Evolutionary conservation across 768 basidiomycete species (phyloP).

Genomic region (Phaeotremella fagi): DNA sequence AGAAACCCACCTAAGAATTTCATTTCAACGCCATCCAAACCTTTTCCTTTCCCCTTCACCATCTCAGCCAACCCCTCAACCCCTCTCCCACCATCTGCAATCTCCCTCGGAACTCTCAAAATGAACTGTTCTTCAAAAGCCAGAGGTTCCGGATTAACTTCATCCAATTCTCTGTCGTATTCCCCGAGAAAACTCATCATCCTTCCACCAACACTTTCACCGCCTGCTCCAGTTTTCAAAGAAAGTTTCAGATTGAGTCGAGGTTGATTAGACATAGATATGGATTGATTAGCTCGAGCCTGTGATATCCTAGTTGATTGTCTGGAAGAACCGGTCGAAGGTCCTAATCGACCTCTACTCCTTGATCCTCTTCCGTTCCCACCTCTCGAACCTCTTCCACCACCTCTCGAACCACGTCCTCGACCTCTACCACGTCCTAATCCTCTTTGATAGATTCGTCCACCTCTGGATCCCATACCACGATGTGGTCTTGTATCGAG

Average conservation of each 20-base stretch:
- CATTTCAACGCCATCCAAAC: conserved; percentile 85
- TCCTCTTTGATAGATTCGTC: conserved; percentile 6
- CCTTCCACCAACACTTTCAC: conserved; percentile 14
- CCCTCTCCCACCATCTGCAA: conserved; percentile 37
- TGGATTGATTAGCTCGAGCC: conserved; percentile 4
- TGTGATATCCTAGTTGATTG: conserved; percentile 19
- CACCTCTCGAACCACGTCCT: neutral
- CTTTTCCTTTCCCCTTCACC: conserved; percentile 66
- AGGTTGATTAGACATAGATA: neutral
- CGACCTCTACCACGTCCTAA: conserved; percentile 16
- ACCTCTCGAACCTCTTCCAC: neutral
- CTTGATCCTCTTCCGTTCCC: conserved; percentile 6
- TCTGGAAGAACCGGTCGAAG: neutral
- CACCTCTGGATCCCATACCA: conserved; percentile 20
- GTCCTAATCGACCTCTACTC: conserved; percentile 17
- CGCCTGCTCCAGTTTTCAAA: conserved; percentile 18
- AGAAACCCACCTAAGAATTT: conserved; percentile 79
- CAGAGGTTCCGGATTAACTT: conserved; percentile 83
- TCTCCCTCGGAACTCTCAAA: conserved; percentile 76
- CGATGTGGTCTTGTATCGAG: neutral
- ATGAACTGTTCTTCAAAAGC: conserved; percentile 98
- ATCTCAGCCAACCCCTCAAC: conserved; percentile 61
- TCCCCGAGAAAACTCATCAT: conserved; percentile 84
- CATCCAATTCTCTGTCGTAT: conserved; percentile 91
- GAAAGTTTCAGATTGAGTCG: conserved; percentile 25